Conservation (phyloP, 192 early-diverging fungal genomes). For the Mortierella antarctica region DNA sequence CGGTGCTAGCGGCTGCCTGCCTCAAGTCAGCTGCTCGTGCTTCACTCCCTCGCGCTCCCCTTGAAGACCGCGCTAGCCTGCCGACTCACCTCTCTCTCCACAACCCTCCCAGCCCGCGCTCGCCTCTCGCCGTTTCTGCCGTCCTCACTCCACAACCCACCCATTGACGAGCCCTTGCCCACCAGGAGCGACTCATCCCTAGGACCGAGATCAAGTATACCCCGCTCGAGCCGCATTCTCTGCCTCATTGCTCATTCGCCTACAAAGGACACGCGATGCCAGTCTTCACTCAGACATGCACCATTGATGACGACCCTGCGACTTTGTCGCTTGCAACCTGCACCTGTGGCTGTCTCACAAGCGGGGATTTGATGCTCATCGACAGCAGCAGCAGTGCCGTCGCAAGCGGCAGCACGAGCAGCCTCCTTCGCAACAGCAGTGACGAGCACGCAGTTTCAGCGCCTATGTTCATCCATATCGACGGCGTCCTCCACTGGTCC, state of each 20-base stretch:
- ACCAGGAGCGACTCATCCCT: too few species aligned
- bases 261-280: constrained; percentile 14
- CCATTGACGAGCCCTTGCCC: too few species aligned
- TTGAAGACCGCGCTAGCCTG: too few species aligned
- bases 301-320: constrained; percentile 4
- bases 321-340: constrained; percentile 9
- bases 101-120: too few species aligned
- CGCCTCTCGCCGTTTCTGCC: too few species aligned
- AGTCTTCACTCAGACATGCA: constrained; percentile 33
- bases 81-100: too few species aligned
- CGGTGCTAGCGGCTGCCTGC: too few species aligned
- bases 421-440: neutral
- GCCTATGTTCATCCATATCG: constrained; percentile 16
- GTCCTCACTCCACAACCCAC: too few species aligned
- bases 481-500: constrained; percentile 27
- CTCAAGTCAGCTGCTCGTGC: too few species aligned
- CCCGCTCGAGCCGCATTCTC: neutral
- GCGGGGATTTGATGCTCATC: constrained; percentile 5
- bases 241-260: neutral
- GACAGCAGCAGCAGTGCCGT: neutral
- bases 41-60: too few species aligned
- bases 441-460: neutral
- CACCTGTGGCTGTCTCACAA: constrained; percentile 12
- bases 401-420: neutral
- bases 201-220: neutral